Percentiles rank a stretch among this genome's conserved stretches.
phyloP scores from a whole-genome alignment of 768 basidiomycete genomes.

The Phaeolepiota aurea region DNA sequence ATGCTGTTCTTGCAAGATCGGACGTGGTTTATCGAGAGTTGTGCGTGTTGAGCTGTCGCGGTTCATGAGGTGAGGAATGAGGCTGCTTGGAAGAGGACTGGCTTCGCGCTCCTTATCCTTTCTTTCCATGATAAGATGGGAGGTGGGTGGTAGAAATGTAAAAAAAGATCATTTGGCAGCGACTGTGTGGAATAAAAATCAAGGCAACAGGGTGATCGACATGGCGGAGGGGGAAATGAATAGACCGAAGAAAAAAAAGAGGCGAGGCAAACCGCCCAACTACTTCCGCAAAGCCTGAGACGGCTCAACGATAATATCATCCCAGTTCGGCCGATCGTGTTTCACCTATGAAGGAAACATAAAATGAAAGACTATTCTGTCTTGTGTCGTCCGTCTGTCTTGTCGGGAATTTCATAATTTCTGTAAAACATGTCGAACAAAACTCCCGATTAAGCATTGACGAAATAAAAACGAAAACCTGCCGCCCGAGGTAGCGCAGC shows the following conservation, averaged over 20 bases:
- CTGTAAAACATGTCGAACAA: background rate
- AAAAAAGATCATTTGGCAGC: background rate
- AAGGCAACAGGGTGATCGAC: slow-evolving; percentile 21
- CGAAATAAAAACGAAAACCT: too few species aligned
- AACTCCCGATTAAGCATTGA: too few species aligned
- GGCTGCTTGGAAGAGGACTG: slow-evolving; percentile 44
- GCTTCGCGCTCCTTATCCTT: slow-evolving; percentile 17
- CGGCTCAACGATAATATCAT: background rate
- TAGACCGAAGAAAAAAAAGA: slow-evolving; percentile 10
- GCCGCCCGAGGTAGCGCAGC: too few species aligned
- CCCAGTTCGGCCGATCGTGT: background rate
- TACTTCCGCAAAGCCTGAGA: background rate
- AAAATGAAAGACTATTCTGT: too few species aligned
- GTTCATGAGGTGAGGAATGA: slow-evolving; percentile 38
- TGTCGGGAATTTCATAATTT: too few species aligned
- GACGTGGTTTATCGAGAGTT: slow-evolving; percentile 10
- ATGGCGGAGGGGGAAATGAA: slow-evolving; percentile 29
- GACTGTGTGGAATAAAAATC: slow-evolving; percentile 8
- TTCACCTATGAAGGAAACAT: background rate
- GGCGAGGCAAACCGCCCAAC: background rate
- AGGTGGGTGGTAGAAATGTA: background rate
- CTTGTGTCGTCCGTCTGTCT: too few species aligned
- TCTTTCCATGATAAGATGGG: slow-evolving; percentile 13
- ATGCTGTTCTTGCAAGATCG: slow-evolving; percentile 3
- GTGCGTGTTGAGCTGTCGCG: slow-evolving; percentile 19